phyloP scores from a whole-genome alignment of 139 green algal species.

The Coccomyxa sp. region DNA sequence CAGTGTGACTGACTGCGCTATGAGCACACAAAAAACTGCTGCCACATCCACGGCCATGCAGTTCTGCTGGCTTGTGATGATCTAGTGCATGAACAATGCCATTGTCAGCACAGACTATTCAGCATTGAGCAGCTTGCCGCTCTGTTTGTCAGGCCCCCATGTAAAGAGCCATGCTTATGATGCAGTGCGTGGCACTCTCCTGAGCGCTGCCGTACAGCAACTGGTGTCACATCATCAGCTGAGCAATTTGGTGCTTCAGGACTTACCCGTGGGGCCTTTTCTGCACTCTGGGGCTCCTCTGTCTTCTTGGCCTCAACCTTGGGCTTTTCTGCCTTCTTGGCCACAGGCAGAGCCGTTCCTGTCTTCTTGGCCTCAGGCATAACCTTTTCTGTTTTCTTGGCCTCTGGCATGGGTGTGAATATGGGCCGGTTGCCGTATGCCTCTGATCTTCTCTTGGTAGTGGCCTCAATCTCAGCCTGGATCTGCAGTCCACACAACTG shows the following conservation, averaged over 20 bases:
- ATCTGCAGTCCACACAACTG: not conserved
- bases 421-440: not conserved
- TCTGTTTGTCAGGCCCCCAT: not conserved
- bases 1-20: not conserved
- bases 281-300: not conserved
- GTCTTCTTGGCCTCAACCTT: slow-evolving; percentile 20
- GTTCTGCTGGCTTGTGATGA: not conserved
- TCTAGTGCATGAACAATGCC: not conserved
- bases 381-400: not conserved
- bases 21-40: not conserved
- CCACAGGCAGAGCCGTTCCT: no score
- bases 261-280: not conserved
- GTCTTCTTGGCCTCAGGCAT: not conserved
- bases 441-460: not conserved
- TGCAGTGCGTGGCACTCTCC: not conserved
- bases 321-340: not conserved
- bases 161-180: not conserved
- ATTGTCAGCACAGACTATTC: not conserved
- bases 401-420: not conserved
- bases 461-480: not conserved
- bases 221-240: not conserved
- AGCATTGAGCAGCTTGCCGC: not conserved
- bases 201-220: slow-evolving; percentile 4
- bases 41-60: not conserved
- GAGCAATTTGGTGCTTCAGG: not conserved